These are phyloP conservation scores for Umbelopsis sp. DNA, from an alignment of 192 early-diverging fungal genomes.

Conservation along the genomic window DNA sequence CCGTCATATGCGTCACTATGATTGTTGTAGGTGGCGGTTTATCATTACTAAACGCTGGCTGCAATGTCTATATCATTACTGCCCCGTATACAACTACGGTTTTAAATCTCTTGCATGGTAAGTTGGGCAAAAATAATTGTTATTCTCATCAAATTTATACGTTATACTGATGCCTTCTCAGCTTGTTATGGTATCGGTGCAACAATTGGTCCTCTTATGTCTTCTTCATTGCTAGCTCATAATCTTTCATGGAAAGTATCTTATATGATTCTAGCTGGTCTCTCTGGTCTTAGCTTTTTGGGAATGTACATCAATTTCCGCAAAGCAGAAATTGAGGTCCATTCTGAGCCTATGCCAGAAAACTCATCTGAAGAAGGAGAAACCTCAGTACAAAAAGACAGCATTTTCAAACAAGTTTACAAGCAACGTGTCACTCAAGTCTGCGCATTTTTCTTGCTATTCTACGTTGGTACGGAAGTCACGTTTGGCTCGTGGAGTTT, in stretches of 20 bases:
- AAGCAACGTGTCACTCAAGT: slow-evolving; percentile 26
- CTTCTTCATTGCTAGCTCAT: slow-evolving; percentile 18
- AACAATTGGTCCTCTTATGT: slow-evolving; percentile 35
- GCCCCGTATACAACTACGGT: slow-evolving; percentile 26
- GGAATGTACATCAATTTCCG: slow-evolving; percentile 20
- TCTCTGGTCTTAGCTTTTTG: slow-evolving; percentile 21
- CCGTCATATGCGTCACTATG: slow-evolving; percentile 18
- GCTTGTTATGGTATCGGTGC: slow-evolving; percentile 40
- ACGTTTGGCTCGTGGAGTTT: slow-evolving; percentile 31
- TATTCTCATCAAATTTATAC: not conserved
- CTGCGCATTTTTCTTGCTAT: slow-evolving; percentile 29
- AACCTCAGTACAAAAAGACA: not conserved
- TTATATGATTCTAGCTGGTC: slow-evolving; percentile 25
- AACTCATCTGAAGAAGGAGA: not conserved
- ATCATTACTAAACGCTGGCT: slow-evolving; percentile 27
- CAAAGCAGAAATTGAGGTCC: not conserved
- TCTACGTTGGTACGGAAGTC: slow-evolving; percentile 35
- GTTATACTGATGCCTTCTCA: not conserved
- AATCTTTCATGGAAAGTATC: slow-evolving; percentile 24
- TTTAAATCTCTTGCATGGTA: slow-evolving; percentile 38
- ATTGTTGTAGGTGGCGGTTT: slow-evolving; percentile 26
- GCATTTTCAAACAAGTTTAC: slow-evolving; percentile 18
- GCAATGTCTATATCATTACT: slow-evolving; percentile 28
- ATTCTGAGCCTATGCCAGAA: not conserved
- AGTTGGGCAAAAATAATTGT: not conserved